phyloP scores from a whole-genome alignment of 1,284 basidiomycete genomes.

The Fomitopsis pinicola region DNA sequence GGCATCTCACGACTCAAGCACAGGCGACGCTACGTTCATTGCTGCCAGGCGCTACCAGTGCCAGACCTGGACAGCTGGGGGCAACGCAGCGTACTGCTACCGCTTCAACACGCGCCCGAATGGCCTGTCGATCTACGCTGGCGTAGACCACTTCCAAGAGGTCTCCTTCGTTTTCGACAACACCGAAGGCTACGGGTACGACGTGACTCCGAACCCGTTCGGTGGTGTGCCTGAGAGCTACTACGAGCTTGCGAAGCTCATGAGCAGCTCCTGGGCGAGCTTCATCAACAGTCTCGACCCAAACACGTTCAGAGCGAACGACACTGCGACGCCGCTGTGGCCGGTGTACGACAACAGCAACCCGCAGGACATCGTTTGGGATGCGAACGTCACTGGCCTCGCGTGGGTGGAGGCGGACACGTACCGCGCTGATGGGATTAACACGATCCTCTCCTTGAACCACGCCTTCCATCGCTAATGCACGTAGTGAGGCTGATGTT shows the following conservation, averaged over 20 bases:
- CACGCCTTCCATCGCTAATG: background rate
- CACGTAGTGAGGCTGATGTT: background rate
- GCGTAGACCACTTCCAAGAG: background rate
- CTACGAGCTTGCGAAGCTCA: background rate
- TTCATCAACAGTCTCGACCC: constrained; percentile 1
- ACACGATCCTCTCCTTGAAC: background rate
- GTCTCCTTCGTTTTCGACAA: constrained; percentile 2
- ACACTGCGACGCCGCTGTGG: background rate
- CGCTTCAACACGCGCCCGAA: constrained; percentile 1
- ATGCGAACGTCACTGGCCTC: background rate
- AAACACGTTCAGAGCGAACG: background rate
- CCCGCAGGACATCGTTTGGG: background rate
- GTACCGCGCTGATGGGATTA: background rate
- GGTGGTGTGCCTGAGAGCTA: background rate
- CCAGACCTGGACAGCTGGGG: background rate
- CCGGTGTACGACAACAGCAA: background rate
- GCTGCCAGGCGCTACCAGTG: background rate
- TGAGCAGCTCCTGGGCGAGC: constrained; percentile 2
- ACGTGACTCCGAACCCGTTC: background rate
- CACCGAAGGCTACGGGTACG: background rate
- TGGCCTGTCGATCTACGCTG: background rate
- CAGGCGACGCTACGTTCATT: background rate
- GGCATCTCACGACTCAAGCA: background rate
- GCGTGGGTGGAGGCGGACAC: constrained; percentile 1
- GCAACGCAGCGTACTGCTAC: background rate